phyloP scores from a whole-genome alignment of 2,329 filamentous ascomycete genomes.

The Ophiostoma himal-ulmi region DNA sequence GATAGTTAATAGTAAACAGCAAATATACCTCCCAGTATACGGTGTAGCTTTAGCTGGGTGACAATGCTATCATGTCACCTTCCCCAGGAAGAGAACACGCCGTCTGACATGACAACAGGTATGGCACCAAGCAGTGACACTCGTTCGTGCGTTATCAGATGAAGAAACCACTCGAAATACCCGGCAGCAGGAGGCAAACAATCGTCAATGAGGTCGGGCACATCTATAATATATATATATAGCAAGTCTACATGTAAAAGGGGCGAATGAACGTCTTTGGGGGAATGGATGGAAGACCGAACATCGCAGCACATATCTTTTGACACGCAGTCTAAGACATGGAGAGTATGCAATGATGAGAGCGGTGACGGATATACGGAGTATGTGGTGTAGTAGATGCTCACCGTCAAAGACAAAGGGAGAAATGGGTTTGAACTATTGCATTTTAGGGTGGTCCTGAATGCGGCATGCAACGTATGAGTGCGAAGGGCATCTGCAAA shows the following conservation, averaged over 20 bases:
- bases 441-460: neutral
- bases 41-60: neutral
- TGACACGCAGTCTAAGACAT: neutral
- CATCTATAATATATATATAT: neutral
- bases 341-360: neutral
- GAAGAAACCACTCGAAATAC: neutral
- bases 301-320: neutral
- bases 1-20: too few relatives aligned
- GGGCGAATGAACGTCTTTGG: neutral
- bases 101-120: neutral
- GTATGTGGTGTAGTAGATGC: neutral
- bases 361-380: conserved; percentile 1
- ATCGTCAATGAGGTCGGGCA: neutral
- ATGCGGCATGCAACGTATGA: neutral
- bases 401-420: neutral
- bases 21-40: neutral
- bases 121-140: neutral
- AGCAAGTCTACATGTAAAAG: neutral
- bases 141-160: neutral
- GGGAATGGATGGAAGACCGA: neutral
- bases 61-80: neutral
- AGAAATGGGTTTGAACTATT: neutral
- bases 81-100: neutral
- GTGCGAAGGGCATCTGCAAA: neutral
- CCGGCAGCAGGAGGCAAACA: neutral